Conservation (phyloP, 208 protist genomes). For the Leishmania lainsoni region DNA sequence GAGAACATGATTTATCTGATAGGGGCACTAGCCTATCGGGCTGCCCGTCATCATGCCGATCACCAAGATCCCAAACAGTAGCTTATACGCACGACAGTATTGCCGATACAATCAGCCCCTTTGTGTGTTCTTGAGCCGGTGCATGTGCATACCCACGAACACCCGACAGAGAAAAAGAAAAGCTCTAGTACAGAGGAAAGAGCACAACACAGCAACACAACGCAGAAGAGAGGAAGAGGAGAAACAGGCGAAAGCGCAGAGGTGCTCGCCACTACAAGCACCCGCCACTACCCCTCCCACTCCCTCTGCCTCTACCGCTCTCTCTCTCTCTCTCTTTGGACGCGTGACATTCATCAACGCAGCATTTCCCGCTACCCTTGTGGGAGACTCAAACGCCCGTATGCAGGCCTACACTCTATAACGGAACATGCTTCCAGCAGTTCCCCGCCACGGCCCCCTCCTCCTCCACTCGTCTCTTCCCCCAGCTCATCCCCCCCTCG, state of each 20-base stretch:
- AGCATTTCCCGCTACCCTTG: not conserved
- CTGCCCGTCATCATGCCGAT: not conserved
- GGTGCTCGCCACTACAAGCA: not conserved
- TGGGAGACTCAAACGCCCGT: not conserved
- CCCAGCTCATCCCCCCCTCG: not conserved
- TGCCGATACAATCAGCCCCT: not conserved
- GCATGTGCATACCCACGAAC: not conserved
- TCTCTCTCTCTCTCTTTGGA: not conserved
- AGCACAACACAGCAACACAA: not conserved
- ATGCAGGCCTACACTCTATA: not conserved
- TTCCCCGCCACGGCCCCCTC: not conserved
- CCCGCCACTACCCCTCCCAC: not conserved
- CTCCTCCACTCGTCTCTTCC: not conserved
- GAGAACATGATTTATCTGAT: not conserved
- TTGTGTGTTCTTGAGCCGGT: not conserved
- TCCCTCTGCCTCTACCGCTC: not conserved
- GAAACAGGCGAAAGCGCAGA: not conserved
- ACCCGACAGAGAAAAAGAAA: constrained; percentile 13
- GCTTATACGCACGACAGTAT: not conserved
- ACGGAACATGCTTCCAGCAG: not conserved
- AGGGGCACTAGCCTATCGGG: not conserved
- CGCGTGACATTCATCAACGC: not conserved
- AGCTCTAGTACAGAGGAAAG: constrained; percentile 5
- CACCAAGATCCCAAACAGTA: not conserved
- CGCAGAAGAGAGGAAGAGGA: not conserved